These are phyloP conservation scores for Alternaria consortialis DNA, from an alignment of 2,329 filamentous ascomycete species.

Conservation along the genomic window DNA sequence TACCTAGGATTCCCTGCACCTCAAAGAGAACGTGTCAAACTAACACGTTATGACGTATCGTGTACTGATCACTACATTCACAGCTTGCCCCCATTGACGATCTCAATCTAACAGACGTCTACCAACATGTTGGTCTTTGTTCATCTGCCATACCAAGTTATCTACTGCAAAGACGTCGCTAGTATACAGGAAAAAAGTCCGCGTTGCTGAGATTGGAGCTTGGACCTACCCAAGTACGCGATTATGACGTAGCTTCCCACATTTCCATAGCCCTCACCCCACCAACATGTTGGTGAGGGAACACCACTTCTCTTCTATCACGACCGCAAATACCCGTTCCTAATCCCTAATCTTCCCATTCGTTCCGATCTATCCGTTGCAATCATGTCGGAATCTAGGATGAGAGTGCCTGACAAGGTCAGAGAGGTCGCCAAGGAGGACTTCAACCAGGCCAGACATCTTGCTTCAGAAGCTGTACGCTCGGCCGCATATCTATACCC, in stretches of 20 bases:
- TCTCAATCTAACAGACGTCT: conserved; percentile 1
- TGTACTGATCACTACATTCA: background rate
- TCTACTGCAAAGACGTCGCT: background rate
- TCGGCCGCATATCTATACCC: conserved; percentile 89
- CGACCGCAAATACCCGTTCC: conserved; percentile 12
- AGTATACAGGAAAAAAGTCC: background rate
- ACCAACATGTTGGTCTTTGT: background rate
- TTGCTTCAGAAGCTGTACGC: conserved; percentile 73
- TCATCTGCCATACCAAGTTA: background rate
- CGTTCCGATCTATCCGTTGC: conserved; percentile 14
- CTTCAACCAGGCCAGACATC: conserved; percentile 68
- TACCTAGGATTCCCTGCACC: background rate
- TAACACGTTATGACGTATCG: conserved; percentile 10
- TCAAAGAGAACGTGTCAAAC: background rate
- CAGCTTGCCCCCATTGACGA: background rate
- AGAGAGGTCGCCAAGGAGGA: conserved; percentile 73
- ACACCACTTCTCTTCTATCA: conserved; percentile 14
- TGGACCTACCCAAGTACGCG: conserved; percentile 6
- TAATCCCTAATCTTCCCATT: conserved; percentile 6
- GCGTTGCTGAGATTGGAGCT: conserved; percentile 7
- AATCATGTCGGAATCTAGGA: conserved; percentile 24
- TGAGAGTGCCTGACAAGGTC: conserved; percentile 59
- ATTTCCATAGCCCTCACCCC: conserved; percentile 13
- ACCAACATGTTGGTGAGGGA: conserved; percentile 9
- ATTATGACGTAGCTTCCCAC: conserved; percentile 22